These are phyloP conservation scores for Microcyclospora tardicrescens DNA, from an alignment of 2,329 filamentous ascomycete species.

Conservation along the genomic window DNA sequence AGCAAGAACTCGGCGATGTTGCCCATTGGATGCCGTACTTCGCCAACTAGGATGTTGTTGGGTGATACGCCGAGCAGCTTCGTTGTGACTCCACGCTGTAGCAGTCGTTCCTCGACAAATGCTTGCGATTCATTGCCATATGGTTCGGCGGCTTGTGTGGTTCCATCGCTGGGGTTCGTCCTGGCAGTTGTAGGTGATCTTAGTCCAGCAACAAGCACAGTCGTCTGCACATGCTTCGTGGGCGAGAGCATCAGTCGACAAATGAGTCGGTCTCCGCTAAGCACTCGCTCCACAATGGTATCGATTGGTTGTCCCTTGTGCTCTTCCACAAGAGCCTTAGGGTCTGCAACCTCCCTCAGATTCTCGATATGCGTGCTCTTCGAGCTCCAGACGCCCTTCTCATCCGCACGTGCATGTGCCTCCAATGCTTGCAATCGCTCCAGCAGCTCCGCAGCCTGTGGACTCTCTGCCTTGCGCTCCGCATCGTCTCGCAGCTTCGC, in stretches of 20 bases:
- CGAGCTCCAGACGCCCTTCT: slow-evolving; percentile 68
- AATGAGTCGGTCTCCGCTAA: slow-evolving; percentile 82
- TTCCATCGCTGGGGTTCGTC: slow-evolving; percentile 62
- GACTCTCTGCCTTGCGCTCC: slow-evolving; percentile 76
- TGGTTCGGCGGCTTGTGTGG: slow-evolving; percentile 74
- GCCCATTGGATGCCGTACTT: slow-evolving; percentile 69
- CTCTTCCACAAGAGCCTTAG: slow-evolving; percentile 61
- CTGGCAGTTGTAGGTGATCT: slow-evolving; percentile 82
- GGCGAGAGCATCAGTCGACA: slow-evolving; percentile 69
- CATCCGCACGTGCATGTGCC: slow-evolving; percentile 61
- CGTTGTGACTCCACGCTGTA: slow-evolving; percentile 75
- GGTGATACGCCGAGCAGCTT: slow-evolving; percentile 76
- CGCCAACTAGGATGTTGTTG: slow-evolving; percentile 82
- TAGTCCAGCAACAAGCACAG: slow-evolving; percentile 80
- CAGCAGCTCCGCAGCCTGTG: slow-evolving; percentile 56
- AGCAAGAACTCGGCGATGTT: slow-evolving; percentile 89
- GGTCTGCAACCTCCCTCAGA: slow-evolving; percentile 65
- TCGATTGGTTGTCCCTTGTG: slow-evolving; percentile 79
- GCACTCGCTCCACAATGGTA: slow-evolving; percentile 70
- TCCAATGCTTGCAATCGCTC: slow-evolving; percentile 69
- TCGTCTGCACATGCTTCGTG: slow-evolving; percentile 75
- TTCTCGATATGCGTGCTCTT: slow-evolving; percentile 57
- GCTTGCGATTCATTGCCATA: slow-evolving; percentile 77
- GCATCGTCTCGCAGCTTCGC: slow-evolving; percentile 88
- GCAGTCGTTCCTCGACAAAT: slow-evolving; percentile 73